Evolutionary conservation across 1,139 yeast species (phyloP).

Genomic region (Nadsonia starkeyi-henricii): DNA sequence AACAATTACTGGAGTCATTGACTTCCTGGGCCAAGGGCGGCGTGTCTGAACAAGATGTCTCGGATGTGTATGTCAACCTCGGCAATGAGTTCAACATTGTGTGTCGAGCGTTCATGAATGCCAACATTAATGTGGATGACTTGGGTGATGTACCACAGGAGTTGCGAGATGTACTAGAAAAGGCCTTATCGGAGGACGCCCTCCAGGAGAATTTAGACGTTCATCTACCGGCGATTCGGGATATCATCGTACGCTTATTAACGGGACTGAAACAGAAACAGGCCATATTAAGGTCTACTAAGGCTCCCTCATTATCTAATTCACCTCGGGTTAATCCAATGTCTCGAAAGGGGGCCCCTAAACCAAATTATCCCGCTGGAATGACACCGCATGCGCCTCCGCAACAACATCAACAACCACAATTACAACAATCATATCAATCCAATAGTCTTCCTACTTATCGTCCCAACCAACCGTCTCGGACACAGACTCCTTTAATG

Average conservation of each 20-base stretch:
- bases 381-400: constrained; percentile 1
- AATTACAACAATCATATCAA: too few relatives aligned
- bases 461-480: too few relatives aligned
- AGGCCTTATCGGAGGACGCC: constrained; percentile 75
- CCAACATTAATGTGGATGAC: constrained; percentile 56
- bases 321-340: too few relatives aligned
- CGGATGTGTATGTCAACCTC: constrained; percentile 79
- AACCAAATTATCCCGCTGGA: not conserved
- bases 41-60: constrained; percentile 72
- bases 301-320: constrained; percentile 1
- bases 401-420: not conserved
- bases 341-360: not conserved
- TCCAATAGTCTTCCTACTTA: too few relatives aligned
- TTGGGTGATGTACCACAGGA: constrained; percentile 67
- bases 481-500: too few relatives aligned
- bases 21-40: constrained; percentile 83
- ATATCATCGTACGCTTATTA: constrained; percentile 68
- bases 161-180: constrained; percentile 64
- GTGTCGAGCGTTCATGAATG: constrained; percentile 53
- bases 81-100: constrained; percentile 92
- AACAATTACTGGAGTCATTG: constrained; percentile 67
- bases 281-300: constrained; percentile 11
- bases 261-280: constrained; percentile 77
- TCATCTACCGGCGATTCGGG: constrained; percentile 74
- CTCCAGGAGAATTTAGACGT: constrained; percentile 70